Evolutionary conservation across 495 filamentous ascomycete species (phyloP), one percentile per base, ranked within the genome.

Genomic region (Baudoinia panamericana): DNA sequence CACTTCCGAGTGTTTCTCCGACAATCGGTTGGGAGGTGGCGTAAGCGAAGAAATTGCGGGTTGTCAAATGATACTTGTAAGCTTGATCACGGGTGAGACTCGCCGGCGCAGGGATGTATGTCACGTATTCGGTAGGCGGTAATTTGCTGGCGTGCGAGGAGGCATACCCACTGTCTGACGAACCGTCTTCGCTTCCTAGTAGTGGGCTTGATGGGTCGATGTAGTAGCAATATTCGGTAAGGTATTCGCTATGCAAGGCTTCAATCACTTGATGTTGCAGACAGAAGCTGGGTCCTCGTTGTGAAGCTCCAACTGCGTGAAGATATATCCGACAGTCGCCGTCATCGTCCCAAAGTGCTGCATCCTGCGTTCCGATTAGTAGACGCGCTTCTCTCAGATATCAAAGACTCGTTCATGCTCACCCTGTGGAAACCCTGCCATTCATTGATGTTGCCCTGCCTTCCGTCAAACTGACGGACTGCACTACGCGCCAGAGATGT

Each of bases 11-110:
- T 40, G 65, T 61, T 18, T 61, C 58, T 1, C 78, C 78, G 10
- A 80, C 76, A 27, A 82, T 44, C 0, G 78, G 69, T 40, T 66
- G 70, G 8, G 64, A 58, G 45, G 73, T 69, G 9, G 78, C 56
- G 62, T 69, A 81, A 26, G 78, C 77, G 39, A 82, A 73, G 48
- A 81, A 70, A 43, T 82, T 82, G n/a, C 78, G 67, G 0, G 69
- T 78, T 1, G 72, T 70, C 11, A 78, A 39, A 43, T 82, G 73
- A 45, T 74, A 75, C 11, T 58, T 49, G 39, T 72, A 69, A 4
- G 66, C 60, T 26, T 70, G 64, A 12, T 68, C 61, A 46, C 69
- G 60, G 23, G 63, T 63, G 9, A 59, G 50, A 27, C 59, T 53
- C 4, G 63, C 43, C 12, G 78, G 77, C 4, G 74, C 59, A 7